Evolutionary conservation across 306 rosid species (phyloP).

Genomic region (Acacia melanoxylon): DNA sequence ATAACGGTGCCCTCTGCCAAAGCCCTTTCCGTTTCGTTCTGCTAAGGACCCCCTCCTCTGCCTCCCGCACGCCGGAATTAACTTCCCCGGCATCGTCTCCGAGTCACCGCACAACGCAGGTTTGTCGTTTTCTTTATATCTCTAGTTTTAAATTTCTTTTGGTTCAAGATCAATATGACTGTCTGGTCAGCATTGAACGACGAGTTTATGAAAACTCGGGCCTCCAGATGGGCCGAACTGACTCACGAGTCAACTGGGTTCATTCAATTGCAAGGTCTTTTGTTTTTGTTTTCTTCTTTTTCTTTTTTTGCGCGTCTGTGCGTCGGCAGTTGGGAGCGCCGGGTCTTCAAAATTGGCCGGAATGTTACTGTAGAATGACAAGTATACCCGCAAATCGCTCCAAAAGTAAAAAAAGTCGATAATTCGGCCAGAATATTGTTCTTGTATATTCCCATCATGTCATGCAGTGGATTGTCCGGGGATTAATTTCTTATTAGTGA

Average conservation of each 20-base stretch:
- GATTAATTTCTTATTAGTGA: conserved; percentile 26
- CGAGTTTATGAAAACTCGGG: conserved; percentile 25
- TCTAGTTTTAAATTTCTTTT: neutral
- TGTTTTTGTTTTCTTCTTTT: neutral
- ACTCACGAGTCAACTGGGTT: conserved; percentile 37
- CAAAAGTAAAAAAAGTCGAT: neutral
- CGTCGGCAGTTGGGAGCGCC: conserved; percentile 46
- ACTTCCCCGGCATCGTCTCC: conserved; percentile 63
- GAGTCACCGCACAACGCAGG: conserved; percentile 53
- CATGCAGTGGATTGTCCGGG: neutral
- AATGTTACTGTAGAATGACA: conserved; percentile 21
- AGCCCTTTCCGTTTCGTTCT: conserved; percentile 80
- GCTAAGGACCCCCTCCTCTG: conserved; percentile 43
- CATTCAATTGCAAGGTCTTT: neutral
- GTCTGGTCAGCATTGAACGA: neutral
- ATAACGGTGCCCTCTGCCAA: conserved; percentile 42
- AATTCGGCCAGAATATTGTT: neutral
- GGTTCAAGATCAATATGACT: neutral
- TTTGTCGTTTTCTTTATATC: conserved; percentile 32
- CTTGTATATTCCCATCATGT: conserved; percentile 34
- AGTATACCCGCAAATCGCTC: conserved; percentile 7
- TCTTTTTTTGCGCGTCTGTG: neutral
- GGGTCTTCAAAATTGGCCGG: conserved; percentile 37
- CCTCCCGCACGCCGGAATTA: conserved; percentile 66
- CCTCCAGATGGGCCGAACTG: conserved; percentile 21